Conservation (phyloP, 2,329 filamentous ascomycete species). For the Phialocephala subalpina region DNA sequence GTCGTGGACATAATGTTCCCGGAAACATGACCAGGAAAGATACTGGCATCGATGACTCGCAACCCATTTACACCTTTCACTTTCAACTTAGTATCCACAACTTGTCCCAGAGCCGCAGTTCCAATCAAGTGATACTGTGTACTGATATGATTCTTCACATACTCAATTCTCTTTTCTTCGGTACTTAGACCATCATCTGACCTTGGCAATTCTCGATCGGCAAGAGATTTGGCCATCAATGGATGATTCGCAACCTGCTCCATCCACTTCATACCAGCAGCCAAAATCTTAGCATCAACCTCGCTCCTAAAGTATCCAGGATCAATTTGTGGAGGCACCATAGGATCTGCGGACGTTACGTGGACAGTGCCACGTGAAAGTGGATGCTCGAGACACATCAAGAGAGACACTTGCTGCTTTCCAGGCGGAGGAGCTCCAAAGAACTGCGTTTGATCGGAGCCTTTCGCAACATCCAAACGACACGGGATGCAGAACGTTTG, state of each 20-base stretch:
- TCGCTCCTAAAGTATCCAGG: constrained; percentile 47
- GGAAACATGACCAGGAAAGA: background rate
- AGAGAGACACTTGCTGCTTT: constrained; percentile 45
- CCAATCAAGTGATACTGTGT: constrained; percentile 7
- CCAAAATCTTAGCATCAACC: constrained; percentile 13
- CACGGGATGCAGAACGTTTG: constrained; percentile 45
- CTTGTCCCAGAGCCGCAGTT: constrained; percentile 5
- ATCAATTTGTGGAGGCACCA: constrained; percentile 43
- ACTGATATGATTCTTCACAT: constrained; percentile 5
- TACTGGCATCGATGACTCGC: background rate
- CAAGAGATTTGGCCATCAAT: background rate
- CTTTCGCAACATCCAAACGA: constrained; percentile 5
- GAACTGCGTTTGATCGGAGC: constrained; percentile 19
- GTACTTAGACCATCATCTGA: background rate
- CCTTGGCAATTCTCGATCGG: background rate
- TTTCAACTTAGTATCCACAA: constrained; percentile 1
- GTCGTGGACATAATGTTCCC: background rate
- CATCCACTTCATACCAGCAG: constrained; percentile 11
- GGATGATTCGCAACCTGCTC: constrained; percentile 4
- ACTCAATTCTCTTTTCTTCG: background rate
- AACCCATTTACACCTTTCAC: background rate
- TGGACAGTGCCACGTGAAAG: constrained; percentile 52
- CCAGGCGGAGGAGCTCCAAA: constrained; percentile 44
- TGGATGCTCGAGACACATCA: constrained; percentile 38
- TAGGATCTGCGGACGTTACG: constrained; percentile 45